Evolutionary conservation across 1,284 basidiomycete species (phyloP), one percentile per base, ranked within the genome.

Genomic region (Porogramme epimiltina): DNA sequence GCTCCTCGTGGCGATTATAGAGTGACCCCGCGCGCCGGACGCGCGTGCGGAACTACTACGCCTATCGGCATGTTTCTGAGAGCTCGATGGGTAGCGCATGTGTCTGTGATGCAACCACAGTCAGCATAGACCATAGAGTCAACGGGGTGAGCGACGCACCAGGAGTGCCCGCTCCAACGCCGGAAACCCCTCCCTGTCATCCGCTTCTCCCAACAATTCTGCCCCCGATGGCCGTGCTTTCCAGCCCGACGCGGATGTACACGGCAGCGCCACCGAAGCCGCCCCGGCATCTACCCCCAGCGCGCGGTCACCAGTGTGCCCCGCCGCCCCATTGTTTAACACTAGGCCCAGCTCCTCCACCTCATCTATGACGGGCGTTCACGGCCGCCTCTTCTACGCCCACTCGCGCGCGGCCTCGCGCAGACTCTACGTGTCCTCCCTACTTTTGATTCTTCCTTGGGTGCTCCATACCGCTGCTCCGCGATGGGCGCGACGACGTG

Each of bases 1-100:
- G 31, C 16, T 37, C n/a, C 5, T 37, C 34, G 34, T 16, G 34
- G 34, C n/a, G 9, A 5, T 16, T 16, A 16, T 16, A 16, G 19
- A 47, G 11, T 39, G 38, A 47, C 2, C 20, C n/a, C n/a, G n/a
- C n/a, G n/a, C n/a, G 37, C 9, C 45, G 37, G 23, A 47, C 36
- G 37, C 37, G 45, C 45, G 36, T 39, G 37, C 45, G 39, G 45
- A 34, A 47, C 24, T 22, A 38, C 26, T 38, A 47, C 16, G 34
- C n/a, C 13, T 37, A 40, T 4, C 18, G 16, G 44, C 37, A 25
- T 5, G 13, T 6, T 26, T 47, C 38, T 6, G 46, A 26, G 20
- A 47, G 25, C 13, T 28, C 38, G 38, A 47, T 41, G 25, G 28
- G 15, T 10, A 39, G 46, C 28, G 8, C 34, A 6, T 37, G 34